A percentile compares a stretch with the other conserved stretches of the same genome.
Evolutionary conservation across 2,329 filamentous ascomycete genomes (phyloP).

Genomic region (Fusarium nurragi): DNA sequence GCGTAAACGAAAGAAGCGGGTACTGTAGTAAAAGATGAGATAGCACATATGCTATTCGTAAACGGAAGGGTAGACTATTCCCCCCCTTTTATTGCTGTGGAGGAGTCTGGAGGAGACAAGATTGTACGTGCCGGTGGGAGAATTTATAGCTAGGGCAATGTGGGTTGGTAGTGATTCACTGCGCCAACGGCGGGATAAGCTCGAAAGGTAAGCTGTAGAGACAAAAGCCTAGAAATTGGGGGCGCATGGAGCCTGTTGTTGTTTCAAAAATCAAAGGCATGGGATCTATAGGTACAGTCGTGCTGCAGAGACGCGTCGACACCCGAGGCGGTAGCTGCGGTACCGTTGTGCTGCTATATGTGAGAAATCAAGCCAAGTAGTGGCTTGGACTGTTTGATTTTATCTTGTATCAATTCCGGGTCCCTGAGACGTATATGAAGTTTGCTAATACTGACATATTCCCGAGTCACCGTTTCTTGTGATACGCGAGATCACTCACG

Average conservation of each 20-base stretch:
- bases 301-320: too few species aligned
- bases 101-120: neutral
- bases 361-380: neutral
- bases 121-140: neutral
- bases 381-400: neutral
- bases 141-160: conserved; percentile 13
- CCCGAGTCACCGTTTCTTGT: neutral
- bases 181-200: neutral
- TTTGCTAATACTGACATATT: neutral
- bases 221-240: neutral
- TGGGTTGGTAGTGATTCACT: neutral
- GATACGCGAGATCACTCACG: neutral
- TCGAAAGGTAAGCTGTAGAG: neutral
- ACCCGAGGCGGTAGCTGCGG: too few species aligned
- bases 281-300: neutral
- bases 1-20: neutral
- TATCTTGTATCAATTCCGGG: neutral
- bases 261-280: neutral
- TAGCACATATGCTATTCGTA: neutral
- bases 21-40: neutral
- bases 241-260: neutral
- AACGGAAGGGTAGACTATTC: neutral
- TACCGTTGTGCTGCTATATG: neutral
- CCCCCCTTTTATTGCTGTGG: neutral
- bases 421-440: neutral